A percentile compares a stretch with the other conserved stretches of the same genome.
Conservation (phyloP, 1,284 basidiomycete species). For the Ustilago crameri region DNA sequence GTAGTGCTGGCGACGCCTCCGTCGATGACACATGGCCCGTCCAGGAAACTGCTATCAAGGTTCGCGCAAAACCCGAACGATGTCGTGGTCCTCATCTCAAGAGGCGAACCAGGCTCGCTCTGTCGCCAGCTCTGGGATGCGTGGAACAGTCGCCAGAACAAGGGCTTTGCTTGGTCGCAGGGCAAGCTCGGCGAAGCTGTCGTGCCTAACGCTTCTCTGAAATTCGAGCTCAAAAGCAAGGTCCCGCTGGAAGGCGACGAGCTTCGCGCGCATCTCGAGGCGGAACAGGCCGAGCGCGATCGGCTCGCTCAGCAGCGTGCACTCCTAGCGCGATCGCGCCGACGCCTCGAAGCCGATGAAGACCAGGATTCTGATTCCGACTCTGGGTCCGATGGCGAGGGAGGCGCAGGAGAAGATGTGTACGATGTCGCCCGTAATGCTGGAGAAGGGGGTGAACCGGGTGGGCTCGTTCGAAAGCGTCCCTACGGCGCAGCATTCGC, state of each 20-base stretch:
- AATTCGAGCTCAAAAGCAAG: conserved; percentile 81
- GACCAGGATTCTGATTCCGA: conserved; percentile 70
- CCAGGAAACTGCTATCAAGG: conserved; percentile 82
- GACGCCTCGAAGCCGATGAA: conserved; percentile 84
- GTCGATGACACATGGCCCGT: conserved; percentile 90
- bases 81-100: conserved; percentile 54
- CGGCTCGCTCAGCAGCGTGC: conserved; percentile 87
- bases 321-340: conserved; percentile 78
- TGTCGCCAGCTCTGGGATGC: conserved; percentile 81
- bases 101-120: conserved; percentile 81
- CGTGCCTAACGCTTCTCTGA: conserved; percentile 22
- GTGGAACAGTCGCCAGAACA: conserved; percentile 84
- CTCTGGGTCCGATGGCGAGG: conserved; percentile 72
- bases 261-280: conserved; percentile 81
- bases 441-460: conserved; percentile 13
- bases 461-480: conserved; percentile 22
- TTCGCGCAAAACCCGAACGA: conserved; percentile 79
- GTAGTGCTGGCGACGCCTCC: conserved; percentile 92
- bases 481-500: conserved; percentile 31
- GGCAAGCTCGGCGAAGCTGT: conserved; percentile 86
- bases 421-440: conserved; percentile 34
- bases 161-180: conserved; percentile 81
- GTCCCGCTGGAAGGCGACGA: conserved; percentile 76
- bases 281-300: conserved; percentile 83
- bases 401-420: conserved; percentile 71